Base-by-base conservation (phyloP, 2,329 filamentous ascomycete genomes). In the Penicillium freii region DNA sequence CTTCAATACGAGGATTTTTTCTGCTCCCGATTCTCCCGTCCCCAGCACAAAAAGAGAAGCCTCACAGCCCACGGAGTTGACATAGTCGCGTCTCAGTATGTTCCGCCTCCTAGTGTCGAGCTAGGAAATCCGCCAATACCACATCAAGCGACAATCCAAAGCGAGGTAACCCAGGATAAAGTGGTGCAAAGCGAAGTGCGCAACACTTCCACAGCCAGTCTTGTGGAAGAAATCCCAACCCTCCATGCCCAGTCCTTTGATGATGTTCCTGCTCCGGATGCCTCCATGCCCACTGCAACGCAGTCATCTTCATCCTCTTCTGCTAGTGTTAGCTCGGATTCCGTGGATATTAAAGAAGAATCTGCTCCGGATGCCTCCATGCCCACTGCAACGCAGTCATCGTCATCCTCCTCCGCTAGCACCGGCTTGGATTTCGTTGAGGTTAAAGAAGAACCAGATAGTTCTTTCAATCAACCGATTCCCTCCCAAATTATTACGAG, bases 1-100 rank as follows among this genome's bases (percentile, higher is more conserved):
- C 50, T 74, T 19, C 47, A 57, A 8, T 80, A 79, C 52, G 71
- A 75, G 54, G 63, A 69, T 1, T 80, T 73, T 49, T 80, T 80
- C 54, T 40, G 63, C 9, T 59, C 57, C 1, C 62, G 63, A n/a
- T 70, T 74, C 47, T 68, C 64, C 13, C 66, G 57, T 7, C 71
- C 76, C 15, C 55, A 52, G 9, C 70, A 71, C 59, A 75, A 71
- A 53, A 75, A 72, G 54, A 72, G 75, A 50, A 74, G 66, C 54
- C 65, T 78, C n/a, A 72, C 68, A 15, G 59, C 63, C 1, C 62
- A 66, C n/a, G 64, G 64, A 17, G 67, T 77, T 31, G 65, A 72
- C 11, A 27, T 67, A 7, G 63, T 66, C 21, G 69, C 73, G 7
- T 67, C 67, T 6, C 67, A 73, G 39, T 54, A 58, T 40, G 38